Evolutionary conservation across 306 rosid species (phyloP).

Genomic region (Glycine soja): DNA sequence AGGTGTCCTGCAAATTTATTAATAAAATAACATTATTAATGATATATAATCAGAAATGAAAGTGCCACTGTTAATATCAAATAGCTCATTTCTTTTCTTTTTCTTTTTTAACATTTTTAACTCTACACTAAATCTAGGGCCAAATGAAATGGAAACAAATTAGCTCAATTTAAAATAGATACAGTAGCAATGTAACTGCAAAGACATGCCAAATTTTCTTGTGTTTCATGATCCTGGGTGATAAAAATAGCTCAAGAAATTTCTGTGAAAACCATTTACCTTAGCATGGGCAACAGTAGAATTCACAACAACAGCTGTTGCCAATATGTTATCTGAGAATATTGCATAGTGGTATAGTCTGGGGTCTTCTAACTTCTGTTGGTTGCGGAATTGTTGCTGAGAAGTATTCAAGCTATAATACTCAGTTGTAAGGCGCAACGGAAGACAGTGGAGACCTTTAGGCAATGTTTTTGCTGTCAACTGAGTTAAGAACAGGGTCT

Average conservation of each 20-base stretch:
- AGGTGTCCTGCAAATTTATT: conserved; percentile 69
- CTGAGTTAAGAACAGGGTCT: conserved; percentile 83
- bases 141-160: conserved; percentile 29
- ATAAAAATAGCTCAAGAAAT: conserved; percentile 19
- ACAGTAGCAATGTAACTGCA: background rate
- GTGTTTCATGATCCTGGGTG: conserved; percentile 29
- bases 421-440: conserved; percentile 92
- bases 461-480: conserved; percentile 93
- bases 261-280: conserved; percentile 53
- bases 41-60: conserved; percentile 41
- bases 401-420: conserved; percentile 79
- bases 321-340: conserved; percentile 91
- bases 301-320: conserved; percentile 88
- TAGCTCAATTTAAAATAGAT: conserved; percentile 11
- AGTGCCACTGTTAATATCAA: conserved; percentile 14
- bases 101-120: background rate
- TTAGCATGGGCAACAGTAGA: conserved; percentile 75
- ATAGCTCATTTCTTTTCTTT: background rate
- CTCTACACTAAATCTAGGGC: background rate
- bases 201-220: conserved; percentile 12
- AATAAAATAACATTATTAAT: conserved; percentile 36
- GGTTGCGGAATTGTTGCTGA: conserved; percentile 72
- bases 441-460: conserved; percentile 96
- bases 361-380: conserved; percentile 78
- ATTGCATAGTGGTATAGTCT: conserved; percentile 81